Percentiles rank a stretch among this genome's conserved stretches.
phyloP scores from a whole-genome alignment of 345 rosid genomes.

The Alliaria petiolata region DNA sequence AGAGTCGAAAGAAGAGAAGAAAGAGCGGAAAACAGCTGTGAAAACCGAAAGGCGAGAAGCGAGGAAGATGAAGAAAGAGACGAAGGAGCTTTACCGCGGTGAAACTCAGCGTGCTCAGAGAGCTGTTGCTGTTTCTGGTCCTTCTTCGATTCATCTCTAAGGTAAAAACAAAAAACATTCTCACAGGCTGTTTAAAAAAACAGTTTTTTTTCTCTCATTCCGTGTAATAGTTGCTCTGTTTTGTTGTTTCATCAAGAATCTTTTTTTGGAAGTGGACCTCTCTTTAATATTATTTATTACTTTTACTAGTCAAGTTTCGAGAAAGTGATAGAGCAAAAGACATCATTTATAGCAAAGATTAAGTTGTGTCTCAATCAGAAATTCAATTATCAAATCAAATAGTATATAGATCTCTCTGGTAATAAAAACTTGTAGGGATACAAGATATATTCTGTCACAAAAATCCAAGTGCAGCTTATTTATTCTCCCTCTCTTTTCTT shows the following conservation, averaged over 20 bases:
- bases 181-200: background rate
- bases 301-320: background rate
- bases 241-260: conserved; percentile 8
- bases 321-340: conserved; percentile 5
- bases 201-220: background rate
- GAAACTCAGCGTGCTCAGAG: conserved; percentile 77
- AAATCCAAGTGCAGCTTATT: conserved; percentile 2
- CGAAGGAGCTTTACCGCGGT: conserved; percentile 52
- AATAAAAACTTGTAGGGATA: conserved; percentile 21
- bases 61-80: conserved; percentile 58
- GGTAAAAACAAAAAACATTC: background rate
- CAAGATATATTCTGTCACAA: conserved; percentile 13
- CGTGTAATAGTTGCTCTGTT: background rate
- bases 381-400: conserved; percentile 12
- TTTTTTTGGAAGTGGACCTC: conserved; percentile 7
- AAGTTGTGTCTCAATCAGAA: conserved; percentile 19
- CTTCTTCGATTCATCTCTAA: conserved; percentile 60
- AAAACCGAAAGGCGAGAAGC: conserved; percentile 69
- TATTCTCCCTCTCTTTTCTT: background rate
- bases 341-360: conserved; percentile 20
- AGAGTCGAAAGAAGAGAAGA: conserved; percentile 92
- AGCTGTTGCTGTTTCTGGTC: conserved; percentile 71
- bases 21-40: conserved; percentile 76
- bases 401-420: conserved; percentile 4
- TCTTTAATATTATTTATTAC: conserved; percentile 11